phyloP scores from a whole-genome alignment of 23 red algal genomes.

The Gracilaria domingensis region DNA sequence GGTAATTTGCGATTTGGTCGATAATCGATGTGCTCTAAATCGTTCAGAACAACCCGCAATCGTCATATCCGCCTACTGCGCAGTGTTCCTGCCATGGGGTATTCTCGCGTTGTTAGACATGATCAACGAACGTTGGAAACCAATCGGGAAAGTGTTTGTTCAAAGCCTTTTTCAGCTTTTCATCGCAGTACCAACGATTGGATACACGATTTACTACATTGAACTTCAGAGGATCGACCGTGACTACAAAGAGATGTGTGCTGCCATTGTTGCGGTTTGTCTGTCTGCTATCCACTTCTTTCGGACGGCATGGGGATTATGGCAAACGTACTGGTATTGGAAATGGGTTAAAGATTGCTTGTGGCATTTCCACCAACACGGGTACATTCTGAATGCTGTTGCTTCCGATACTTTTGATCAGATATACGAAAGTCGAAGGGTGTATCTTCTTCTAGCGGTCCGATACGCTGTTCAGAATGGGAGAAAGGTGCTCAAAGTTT shows the following conservation, averaged over 20 bases:
- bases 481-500: no score
- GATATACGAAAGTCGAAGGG: no score
- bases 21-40: not conserved
- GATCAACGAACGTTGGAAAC: conserved; percentile 16
- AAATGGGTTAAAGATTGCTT: not conserved
- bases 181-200: not conserved
- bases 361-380: not conserved
- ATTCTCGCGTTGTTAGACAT: not conserved
- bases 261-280: conserved; percentile 29
- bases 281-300: not conserved
- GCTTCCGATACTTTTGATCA: no score
- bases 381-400: not conserved
- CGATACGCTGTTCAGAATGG: no score
- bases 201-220: not conserved
- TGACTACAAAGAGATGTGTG: conserved; percentile 36
- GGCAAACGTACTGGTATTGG: conserved; percentile 2
- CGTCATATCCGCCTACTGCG: conserved; percentile 6
- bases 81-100: conserved; percentile 24
- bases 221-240: not conserved
- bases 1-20: not conserved
- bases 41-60: not conserved
- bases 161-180: not conserved
- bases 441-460: no score
- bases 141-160: not conserved
- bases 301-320: conserved; percentile 17